Evolutionary conservation across 495 filamentous ascomycete species (phyloP).

Genomic region (Penicillium soppii): DNA sequence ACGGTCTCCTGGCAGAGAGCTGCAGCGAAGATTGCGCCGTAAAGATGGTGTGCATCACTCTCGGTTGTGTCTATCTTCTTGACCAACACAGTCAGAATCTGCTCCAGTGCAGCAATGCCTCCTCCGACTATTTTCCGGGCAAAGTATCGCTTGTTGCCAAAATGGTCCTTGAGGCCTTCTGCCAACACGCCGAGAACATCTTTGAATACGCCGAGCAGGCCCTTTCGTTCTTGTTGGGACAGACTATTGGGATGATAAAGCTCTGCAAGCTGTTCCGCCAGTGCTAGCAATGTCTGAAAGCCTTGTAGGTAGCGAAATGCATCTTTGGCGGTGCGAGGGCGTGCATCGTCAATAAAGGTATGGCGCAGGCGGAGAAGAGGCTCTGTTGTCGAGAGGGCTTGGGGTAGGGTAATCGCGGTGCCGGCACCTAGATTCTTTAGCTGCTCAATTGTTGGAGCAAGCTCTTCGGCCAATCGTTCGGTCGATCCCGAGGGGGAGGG

Average conservation of each 20-base stretch:
- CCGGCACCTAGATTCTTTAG: slow-evolving; percentile 36
- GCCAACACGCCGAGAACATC: slow-evolving; percentile 68
- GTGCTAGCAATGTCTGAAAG: slow-evolving; percentile 70
- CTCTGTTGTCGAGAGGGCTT: slow-evolving; percentile 37
- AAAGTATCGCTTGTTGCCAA: slow-evolving; percentile 87
- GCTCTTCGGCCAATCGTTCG: slow-evolving; percentile 58
- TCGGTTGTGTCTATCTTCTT: slow-evolving; percentile 51
- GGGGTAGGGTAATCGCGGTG: slow-evolving; percentile 22
- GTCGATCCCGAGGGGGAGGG: slow-evolving; percentile 62
- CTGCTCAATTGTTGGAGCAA: slow-evolving; percentile 57
- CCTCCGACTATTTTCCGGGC: slow-evolving; percentile 67
- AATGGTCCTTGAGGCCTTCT: slow-evolving; percentile 74
- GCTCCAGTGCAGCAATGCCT: slow-evolving; percentile 75
- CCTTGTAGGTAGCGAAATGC: slow-evolving; percentile 80
- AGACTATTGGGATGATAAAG: slow-evolving; percentile 60
- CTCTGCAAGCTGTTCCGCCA: slow-evolving; percentile 66
- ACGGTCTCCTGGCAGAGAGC: slow-evolving; percentile 74
- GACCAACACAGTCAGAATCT: slow-evolving; percentile 59
- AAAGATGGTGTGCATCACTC: slow-evolving; percentile 70
- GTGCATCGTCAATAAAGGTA: slow-evolving; percentile 52
- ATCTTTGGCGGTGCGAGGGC: slow-evolving; percentile 58
- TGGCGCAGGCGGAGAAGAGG: slow-evolving; percentile 52
- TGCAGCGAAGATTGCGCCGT: slow-evolving; percentile 82
- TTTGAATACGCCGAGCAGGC: slow-evolving; percentile 68
- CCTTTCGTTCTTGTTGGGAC: slow-evolving; percentile 57